Base-by-base conservation (phyloP, 2,329 filamentous ascomycete species). In the Zymoseptoria tritici region DNA sequence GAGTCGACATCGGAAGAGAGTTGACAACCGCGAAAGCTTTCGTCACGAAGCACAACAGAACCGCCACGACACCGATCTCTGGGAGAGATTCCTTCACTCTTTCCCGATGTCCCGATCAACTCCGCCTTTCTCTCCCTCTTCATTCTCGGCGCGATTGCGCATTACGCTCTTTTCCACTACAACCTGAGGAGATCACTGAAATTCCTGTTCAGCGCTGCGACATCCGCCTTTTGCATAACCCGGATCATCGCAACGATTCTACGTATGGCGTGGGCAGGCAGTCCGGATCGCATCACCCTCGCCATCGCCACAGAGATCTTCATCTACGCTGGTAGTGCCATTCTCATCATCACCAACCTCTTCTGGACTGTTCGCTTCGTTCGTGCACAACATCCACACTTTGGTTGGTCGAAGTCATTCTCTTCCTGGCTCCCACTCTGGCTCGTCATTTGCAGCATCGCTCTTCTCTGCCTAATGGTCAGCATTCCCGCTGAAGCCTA, bases 281-380 rank as follows among this genome's bases (percentile, higher is more conserved):
- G 73, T 54, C 68, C 65, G 29, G 80, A 81, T 9, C 61, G 58
- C 61, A 67, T 81, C 36, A 69, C 67, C 9, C 69, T 85, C 4
- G 80, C 77, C 2, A 81, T 85, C 54, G 81, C 82, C 0, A 83
- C 88, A 3, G 79, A 80, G 64, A 82, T 94, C 69, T 85, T 94
- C 67, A 83, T 90, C 59, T 83, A 85, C 52, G 86, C 88, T 0
- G 90, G 90, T 50, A 85, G 91, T 16, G 72, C 95, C 36, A 74
- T 95, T 7, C 77, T 95, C 24, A 93, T 89, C 73, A 76, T 93
- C 67, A 77, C 91, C 74, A 94, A 96, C 75, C 75, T 95, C 50
- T 76, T 94, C 68, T 89, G 92, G 70, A 76, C 86, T 0, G 89
- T 91, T 74, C 85, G 91, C 52, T 80, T 96, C 24, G 74, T 94